Percentiles rank a stretch among this genome's conserved stretches.
Evolutionary conservation across 768 basidiomycete genomes (phyloP).

Genomic region (Chiua virens): DNA sequence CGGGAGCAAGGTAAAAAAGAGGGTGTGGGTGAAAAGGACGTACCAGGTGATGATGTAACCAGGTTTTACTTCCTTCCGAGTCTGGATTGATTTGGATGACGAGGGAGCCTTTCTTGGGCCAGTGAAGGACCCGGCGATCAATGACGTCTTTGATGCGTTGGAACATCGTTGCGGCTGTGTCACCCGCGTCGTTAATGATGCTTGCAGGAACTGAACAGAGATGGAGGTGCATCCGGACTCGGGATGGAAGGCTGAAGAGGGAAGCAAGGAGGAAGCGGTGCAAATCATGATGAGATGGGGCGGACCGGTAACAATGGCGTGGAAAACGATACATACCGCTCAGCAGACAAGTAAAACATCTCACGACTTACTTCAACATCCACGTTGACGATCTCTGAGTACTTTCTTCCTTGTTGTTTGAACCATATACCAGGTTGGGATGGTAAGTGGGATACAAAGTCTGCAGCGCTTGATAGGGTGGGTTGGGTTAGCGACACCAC

Average conservation of each 20-base stretch:
- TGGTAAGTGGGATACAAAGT: slow-evolving; percentile 15
- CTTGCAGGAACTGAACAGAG: slow-evolving; percentile 22
- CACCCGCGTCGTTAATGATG: not conserved
- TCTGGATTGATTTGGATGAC: slow-evolving; percentile 47
- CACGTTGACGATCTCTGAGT: slow-evolving; percentile 24
- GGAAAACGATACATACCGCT: slow-evolving; percentile 12
- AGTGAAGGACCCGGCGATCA: slow-evolving; percentile 25
- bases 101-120: slow-evolving; percentile 48
- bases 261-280: not conserved
- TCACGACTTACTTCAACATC: slow-evolving; percentile 19
- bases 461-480: not conserved
- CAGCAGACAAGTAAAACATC: slow-evolving; percentile 19
- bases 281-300: not conserved
- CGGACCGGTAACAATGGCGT: not conserved
- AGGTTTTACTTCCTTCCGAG: slow-evolving; percentile 33
- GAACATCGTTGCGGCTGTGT: not conserved
- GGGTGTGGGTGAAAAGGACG: not conserved
- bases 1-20: not conserved
- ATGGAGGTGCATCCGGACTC: slow-evolving; percentile 19
- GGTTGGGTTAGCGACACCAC: not conserved
- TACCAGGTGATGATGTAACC: slow-evolving; percentile 47
- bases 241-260: slow-evolving; percentile 1
- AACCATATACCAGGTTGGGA: slow-evolving; percentile 29
- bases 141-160: slow-evolving; percentile 1
- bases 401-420: slow-evolving; percentile 15